Evolutionary conservation across 2,329 filamentous ascomycete genomes (phyloP).

Genomic region (Cordyceps cicadae): DNA sequence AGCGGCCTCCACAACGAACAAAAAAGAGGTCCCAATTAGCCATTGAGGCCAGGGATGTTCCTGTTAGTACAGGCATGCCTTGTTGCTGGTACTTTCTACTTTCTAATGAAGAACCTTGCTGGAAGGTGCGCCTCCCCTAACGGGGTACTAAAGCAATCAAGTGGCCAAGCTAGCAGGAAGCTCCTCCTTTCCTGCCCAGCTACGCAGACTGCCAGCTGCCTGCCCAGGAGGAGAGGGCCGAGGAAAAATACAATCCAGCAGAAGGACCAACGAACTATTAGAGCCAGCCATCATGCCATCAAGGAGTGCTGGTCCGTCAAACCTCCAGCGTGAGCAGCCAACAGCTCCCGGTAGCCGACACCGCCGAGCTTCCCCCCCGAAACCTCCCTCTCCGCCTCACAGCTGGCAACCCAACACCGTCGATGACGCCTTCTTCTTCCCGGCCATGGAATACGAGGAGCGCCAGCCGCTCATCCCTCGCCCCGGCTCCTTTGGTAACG

Average conservation of each 20-base stretch:
- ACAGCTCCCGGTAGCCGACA: not conserved
- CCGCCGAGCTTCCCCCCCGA: not conserved
- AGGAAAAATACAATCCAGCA: not conserved
- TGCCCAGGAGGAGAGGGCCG: not conserved
- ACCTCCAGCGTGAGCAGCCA: not conserved
- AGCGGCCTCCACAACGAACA: not conserved
- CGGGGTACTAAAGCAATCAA: not conserved
- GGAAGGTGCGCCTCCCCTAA: not conserved
- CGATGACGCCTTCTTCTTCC: not conserved
- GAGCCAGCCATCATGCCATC: not conserved
- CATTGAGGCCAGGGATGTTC: not conserved
- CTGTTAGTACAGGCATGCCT: not conserved
- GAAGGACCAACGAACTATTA: not conserved
- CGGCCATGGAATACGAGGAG: slow-evolving; percentile 7
- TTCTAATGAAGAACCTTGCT: not conserved
- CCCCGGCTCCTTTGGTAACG: not conserved
- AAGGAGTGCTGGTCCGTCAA: not conserved
- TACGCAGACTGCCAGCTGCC: not conserved
- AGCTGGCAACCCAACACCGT: not conserved
- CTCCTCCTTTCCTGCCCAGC: not conserved
- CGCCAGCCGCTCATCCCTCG: slow-evolving; percentile 10
- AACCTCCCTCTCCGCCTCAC: not conserved
- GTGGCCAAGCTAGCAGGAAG: not conserved
- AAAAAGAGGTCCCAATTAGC: not conserved
- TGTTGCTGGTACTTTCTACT: too few relatives aligned